These are phyloP conservation scores for Larix sibirica DNA, from an alignment of 83 land plant genomes.

Conservation along the genomic window DNA sequence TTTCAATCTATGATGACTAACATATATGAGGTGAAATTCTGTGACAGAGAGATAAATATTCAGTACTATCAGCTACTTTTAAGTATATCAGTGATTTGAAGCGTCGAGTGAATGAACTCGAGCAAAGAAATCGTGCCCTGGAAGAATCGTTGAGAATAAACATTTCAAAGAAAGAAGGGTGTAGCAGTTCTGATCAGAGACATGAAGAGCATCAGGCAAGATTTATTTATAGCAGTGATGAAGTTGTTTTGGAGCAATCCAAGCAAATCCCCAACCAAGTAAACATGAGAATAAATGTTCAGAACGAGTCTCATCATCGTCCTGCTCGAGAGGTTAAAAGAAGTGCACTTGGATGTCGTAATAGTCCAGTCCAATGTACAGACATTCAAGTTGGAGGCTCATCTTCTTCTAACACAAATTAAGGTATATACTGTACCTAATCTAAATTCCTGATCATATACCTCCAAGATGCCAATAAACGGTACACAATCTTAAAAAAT, in stretches of 20 bases:
- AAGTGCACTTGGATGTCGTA: neutral
- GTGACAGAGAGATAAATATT: neutral
- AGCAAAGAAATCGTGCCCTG: neutral
- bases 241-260: neutral
- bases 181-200: neutral
- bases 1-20: no score
- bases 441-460: no score
- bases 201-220: neutral
- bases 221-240: neutral
- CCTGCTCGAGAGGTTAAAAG: neutral
- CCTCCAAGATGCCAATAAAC: no score
- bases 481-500: no score
- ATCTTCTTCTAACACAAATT: neutral
- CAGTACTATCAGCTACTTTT: neutral
- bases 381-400: neutral
- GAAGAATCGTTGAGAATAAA: neutral
- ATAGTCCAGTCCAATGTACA: neutral
- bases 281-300: neutral
- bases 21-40: neutral
- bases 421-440: no score
- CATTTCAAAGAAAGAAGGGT: neutral
- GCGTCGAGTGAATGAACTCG: neutral
- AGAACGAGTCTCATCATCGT: neutral
- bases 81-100: neutral
- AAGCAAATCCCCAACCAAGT: neutral